A percentile compares a stretch with the other conserved stretches of the same genome.
Conservation (phyloP, 331 rosid genomes). For the Dryas integrifolia region DNA sequence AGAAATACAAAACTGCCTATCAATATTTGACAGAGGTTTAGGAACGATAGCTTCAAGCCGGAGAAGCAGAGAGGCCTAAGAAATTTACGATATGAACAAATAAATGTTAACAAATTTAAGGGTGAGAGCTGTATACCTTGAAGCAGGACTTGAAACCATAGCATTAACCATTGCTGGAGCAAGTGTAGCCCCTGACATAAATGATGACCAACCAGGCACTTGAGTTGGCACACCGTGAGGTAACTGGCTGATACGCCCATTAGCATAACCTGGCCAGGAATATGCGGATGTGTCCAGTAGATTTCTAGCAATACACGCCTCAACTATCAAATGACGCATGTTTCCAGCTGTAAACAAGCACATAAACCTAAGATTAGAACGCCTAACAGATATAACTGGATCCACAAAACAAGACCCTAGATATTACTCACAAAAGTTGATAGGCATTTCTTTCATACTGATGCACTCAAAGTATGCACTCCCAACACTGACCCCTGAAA, state of each 20-base stretch:
- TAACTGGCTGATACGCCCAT: slow-evolving; percentile 62
- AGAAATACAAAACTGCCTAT: not conserved
- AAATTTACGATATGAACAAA: not conserved
- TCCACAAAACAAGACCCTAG: slow-evolving; percentile 12
- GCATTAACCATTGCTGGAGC: slow-evolving; percentile 62
- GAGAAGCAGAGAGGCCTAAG: not conserved
- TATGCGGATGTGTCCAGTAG: slow-evolving; percentile 86
- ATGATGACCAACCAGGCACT: slow-evolving; percentile 84
- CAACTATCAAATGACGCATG: slow-evolving; percentile 92
- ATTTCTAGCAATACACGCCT: slow-evolving; percentile 91
- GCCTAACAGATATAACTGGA: not conserved
- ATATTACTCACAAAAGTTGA: slow-evolving; percentile 65
- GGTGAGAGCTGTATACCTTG: slow-evolving; percentile 58
- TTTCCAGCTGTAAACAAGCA: slow-evolving; percentile 75
- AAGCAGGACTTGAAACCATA: slow-evolving; percentile 83
- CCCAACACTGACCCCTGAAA: slow-evolving; percentile 70
- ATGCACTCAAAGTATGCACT: slow-evolving; percentile 78
- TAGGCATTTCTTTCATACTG: slow-evolving; percentile 67
- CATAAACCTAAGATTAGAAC: slow-evolving; percentile 15
- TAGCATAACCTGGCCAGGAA: slow-evolving; percentile 87
- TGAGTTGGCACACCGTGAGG: slow-evolving; percentile 80
- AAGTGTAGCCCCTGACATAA: slow-evolving; percentile 78
- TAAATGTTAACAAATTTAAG: not conserved
- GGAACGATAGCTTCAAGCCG: not conserved
- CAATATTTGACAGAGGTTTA: not conserved